Evolutionary conservation across 140 eudicot species (phyloP).

Genomic region (Bidens hawaiensis): DNA sequence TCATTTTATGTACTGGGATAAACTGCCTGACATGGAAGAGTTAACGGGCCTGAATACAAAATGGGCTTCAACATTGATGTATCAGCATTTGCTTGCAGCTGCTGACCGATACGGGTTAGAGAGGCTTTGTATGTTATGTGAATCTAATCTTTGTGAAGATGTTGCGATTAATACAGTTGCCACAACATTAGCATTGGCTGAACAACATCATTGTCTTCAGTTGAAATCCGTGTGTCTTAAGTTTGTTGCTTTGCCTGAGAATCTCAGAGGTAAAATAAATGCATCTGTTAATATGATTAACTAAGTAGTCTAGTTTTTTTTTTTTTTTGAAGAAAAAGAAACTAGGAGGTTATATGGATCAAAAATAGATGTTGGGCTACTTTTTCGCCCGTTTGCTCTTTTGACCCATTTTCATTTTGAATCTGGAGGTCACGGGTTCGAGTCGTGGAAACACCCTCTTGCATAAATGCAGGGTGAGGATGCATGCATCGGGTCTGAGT

Average conservation of each 20-base stretch:
- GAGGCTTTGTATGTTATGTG: constrained; percentile 64
- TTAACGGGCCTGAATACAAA: constrained; percentile 55
- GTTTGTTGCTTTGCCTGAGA: constrained; percentile 71
- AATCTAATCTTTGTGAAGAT: constrained; percentile 67
- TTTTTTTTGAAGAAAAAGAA: too few relatives aligned
- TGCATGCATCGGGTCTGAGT: too few relatives aligned
- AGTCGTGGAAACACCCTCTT: too few relatives aligned
- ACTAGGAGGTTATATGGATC: too few relatives aligned
- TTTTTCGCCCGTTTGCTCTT: too few relatives aligned
- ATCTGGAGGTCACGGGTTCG: too few relatives aligned
- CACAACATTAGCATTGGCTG: constrained; percentile 81
- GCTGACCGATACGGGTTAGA: constrained; percentile 82
- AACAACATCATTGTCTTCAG: constrained; percentile 81
- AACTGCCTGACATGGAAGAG: constrained; percentile 70
- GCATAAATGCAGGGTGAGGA: too few relatives aligned
- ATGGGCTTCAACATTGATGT: constrained; percentile 72
- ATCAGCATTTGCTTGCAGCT: constrained; percentile 88
- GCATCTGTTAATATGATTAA: too few relatives aligned
- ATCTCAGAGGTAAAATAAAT: constrained; percentile 69
- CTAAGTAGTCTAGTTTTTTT: too few relatives aligned
- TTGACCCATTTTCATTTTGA: too few relatives aligned
- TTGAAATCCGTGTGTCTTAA: constrained; percentile 75
- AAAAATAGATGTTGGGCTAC: too few relatives aligned
- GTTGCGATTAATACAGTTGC: constrained; percentile 82
- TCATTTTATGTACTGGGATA: constrained; percentile 80